A percentile compares a stretch with the other conserved stretches of the same genome.
These are phyloP conservation scores for Mitragyna speciosa DNA, from an alignment of 257 asterid species.

Conservation along the genomic window DNA sequence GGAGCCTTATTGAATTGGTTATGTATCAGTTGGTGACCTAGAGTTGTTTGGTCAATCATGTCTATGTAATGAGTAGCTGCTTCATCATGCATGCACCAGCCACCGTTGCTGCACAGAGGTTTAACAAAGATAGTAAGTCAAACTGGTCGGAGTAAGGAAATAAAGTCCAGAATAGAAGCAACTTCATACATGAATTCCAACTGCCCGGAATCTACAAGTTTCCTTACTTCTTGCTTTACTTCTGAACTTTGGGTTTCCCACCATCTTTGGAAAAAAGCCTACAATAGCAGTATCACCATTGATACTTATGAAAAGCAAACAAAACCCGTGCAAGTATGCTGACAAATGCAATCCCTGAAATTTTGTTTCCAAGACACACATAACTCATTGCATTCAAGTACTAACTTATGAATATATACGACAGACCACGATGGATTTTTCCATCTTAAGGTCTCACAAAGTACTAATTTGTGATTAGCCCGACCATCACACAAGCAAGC, in stretches of 20 bases:
- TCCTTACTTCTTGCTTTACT: constrained; percentile 49
- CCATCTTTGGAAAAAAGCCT: constrained; percentile 93
- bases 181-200: constrained; percentile 80
- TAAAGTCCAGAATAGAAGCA: not conserved
- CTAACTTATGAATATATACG: not conserved
- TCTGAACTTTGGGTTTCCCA: constrained; percentile 69
- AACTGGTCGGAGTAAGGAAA: not conserved
- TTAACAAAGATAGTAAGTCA: not conserved
- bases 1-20: constrained; percentile 72
- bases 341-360: not conserved
- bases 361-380: not conserved
- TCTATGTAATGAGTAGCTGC: constrained; percentile 80
- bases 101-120: constrained; percentile 63
- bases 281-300: not conserved
- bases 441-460: not conserved
- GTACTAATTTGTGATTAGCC: not conserved
- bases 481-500: not conserved
- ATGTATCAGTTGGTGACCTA: constrained; percentile 73
- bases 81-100: constrained; percentile 98
- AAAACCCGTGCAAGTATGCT: not conserved
- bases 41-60: constrained; percentile 93
- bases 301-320: not conserved
- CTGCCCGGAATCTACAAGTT: constrained; percentile 67
- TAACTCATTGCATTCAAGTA: not conserved
- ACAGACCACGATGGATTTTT: not conserved